Evolutionary conservation across 2,329 filamentous ascomycete species (phyloP).

Genomic region (Venturia aucupariae): DNA sequence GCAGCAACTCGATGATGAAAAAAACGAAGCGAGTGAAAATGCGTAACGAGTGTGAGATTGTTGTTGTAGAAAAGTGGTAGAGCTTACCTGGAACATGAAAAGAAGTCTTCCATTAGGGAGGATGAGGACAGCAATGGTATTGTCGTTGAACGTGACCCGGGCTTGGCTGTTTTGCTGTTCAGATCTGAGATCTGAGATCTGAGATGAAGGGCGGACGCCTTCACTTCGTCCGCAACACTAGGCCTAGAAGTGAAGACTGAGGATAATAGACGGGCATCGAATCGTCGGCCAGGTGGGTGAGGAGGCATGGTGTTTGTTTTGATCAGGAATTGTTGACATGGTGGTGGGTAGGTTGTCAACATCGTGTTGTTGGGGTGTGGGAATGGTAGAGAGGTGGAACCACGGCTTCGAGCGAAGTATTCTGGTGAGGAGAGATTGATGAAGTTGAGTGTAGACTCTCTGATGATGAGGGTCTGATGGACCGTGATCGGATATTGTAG

Average conservation of each 20-base stretch:
- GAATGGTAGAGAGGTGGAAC: neutral
- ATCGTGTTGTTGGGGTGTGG: neutral
- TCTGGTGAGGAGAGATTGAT: neutral
- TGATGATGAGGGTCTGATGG: too few species aligned
- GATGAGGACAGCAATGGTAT: neutral
- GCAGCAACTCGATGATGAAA: too few species aligned
- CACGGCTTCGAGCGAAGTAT: neutral
- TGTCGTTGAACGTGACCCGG: neutral
- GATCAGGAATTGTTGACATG: neutral
- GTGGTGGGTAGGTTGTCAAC: neutral
- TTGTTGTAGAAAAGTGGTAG: neutral
- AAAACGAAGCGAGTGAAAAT: too few species aligned
- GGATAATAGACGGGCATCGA: neutral
- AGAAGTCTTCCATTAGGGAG: neutral
- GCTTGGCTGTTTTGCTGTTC: neutral
- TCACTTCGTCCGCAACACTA: neutral
- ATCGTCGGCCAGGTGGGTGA: neutral
- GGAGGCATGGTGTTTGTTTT: neutral
- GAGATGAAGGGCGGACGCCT: neutral
- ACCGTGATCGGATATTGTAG: too few species aligned
- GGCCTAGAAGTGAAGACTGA: neutral
- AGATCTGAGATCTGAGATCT: neutral
- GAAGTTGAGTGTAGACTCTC: neutral
- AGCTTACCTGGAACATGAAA: neutral
- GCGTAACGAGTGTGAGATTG: neutral